phyloP scores from a whole-genome alignment of 352 stramenopile species.

The Globisporangium parvum region DNA sequence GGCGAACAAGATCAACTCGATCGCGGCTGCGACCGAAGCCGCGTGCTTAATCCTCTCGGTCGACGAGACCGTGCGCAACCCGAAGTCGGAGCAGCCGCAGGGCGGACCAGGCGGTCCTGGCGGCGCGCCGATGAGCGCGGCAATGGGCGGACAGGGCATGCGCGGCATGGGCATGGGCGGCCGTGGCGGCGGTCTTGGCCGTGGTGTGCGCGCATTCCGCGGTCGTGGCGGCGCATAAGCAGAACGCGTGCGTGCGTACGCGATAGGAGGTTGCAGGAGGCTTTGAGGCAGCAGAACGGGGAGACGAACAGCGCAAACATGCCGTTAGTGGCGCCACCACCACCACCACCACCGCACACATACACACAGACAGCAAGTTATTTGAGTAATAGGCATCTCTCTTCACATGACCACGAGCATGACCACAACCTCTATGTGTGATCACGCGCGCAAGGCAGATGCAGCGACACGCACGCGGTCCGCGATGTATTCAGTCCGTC shows the following conservation, averaged over 20 bases:
- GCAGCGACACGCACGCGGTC: background rate
- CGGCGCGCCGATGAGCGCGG: constrained; percentile 79
- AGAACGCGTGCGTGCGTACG: background rate
- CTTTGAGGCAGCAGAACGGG: background rate
- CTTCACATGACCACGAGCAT: background rate
- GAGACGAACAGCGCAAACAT: background rate
- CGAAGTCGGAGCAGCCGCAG: constrained; percentile 92
- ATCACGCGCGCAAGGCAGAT: too few relatives aligned
- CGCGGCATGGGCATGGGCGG: constrained; percentile 82
- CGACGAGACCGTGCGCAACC: constrained; percentile 99
- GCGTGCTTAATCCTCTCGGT: constrained; percentile 98
- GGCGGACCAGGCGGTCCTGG: constrained; percentile 30
- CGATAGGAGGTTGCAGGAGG: background rate
- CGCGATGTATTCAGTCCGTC: too few relatives aligned
- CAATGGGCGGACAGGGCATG: constrained; percentile 91
- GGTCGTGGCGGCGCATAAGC: constrained; percentile 74
- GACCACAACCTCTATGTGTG: too few relatives aligned
- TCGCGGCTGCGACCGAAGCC: constrained; percentile 95
- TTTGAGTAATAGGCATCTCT: constrained; percentile 2
- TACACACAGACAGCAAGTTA: constrained; percentile 7
- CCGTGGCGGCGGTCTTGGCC: constrained; percentile 60
- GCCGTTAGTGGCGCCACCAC: background rate
- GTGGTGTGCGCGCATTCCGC: constrained; percentile 72
- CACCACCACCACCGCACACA: background rate
- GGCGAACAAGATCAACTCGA: constrained; percentile 98